Base-by-base conservation (phyloP, 2,329 filamentous ascomycete genomes). In the Cladophialophora bantiana region DNA sequence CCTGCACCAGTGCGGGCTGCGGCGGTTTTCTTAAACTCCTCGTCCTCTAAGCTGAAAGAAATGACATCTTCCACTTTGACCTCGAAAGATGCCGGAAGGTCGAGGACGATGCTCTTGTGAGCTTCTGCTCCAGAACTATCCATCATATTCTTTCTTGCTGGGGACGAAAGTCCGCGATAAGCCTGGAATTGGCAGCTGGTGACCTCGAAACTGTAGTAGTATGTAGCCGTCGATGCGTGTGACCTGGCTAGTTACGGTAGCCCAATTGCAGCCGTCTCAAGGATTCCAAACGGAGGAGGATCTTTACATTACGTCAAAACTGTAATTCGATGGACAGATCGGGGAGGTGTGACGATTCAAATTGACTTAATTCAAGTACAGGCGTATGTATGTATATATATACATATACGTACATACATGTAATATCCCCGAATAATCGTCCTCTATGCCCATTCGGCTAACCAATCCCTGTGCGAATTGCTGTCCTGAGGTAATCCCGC, bases 51-150 rank as follows among this genome's bases (percentile, higher is more conserved):
- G 45, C 45, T 12, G 5, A 13, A 13, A 20, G 20, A 31, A 7
- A 55, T 42, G 13, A 57, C 35, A 59, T 66, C 64, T 7, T 58
- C 52, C 31, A 62, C 42, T 7, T 40, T 32, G 52, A 66, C 53
- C 38, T 42, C 64, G 38, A 38, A 15, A 15, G 15, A 35, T n/a
- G 26, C 32, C 2, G 64, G 64, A 40, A 62, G 4, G 34, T 55
- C 20, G 31, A 65, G 57, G 7, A 60, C 18, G 7, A 60, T 32
- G 35, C 36, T 60, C 32, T 1, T 26, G 13, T 26, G 45, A 31
- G 53, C 53, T n/a, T 18, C 6, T 42, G 53, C 63, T 10, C 2
- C 32, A n/a, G 53, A 12, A 3, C 34, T 7, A 36, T n/a, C 53
- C 53, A 55, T 55, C 4, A 6, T 55, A 15, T 35, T 55, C 31